Percentiles rank a stretch among this genome's conserved stretches.
Conservation (phyloP, 805 yeast species). For the Sugiyamaella smithiae region DNA sequence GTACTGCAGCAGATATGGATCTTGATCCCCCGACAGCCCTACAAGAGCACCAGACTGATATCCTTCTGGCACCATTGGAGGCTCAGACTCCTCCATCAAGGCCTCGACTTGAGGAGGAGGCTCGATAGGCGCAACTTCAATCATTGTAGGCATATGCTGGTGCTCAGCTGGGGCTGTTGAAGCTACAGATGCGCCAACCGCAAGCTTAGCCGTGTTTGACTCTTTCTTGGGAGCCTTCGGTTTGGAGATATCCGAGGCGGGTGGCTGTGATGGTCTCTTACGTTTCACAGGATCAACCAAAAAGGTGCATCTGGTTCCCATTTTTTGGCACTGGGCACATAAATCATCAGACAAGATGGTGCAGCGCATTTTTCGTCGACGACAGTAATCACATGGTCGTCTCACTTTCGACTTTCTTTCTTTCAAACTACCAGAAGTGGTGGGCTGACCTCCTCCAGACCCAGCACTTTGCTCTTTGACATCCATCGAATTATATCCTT, state of each 20-base stretch:
- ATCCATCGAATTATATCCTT: too few species aligned
- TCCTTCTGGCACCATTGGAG: constrained; percentile 27
- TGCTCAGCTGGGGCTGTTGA: not conserved
- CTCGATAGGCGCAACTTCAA: constrained; percentile 19
- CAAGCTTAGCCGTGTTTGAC: not conserved
- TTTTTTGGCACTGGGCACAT: constrained; percentile 22
- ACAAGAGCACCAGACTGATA: constrained; percentile 28
- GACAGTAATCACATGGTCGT: constrained; percentile 26
- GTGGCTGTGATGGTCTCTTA: constrained; percentile 5
- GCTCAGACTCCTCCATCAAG: constrained; percentile 14
- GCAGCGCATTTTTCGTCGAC: constrained; percentile 24
- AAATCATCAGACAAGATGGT: constrained; percentile 14
- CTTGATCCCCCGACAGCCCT: constrained; percentile 34
- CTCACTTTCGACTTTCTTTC: constrained; percentile 15
- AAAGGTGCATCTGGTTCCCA: constrained; percentile 23
- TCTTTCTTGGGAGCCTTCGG: constrained; percentile 2
- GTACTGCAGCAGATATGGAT: constrained; percentile 31
- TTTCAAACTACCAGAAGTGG: not conserved
- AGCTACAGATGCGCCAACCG: not conserved
- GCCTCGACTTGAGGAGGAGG: constrained; percentile 14
- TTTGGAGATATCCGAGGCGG: not conserved
- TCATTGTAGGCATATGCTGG: constrained; percentile 6
- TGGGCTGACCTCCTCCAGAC: not conserved
- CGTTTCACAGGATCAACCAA: constrained; percentile 21
- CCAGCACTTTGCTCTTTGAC: too few species aligned